Percentiles rank a stretch among this genome's conserved stretches.
Conservation (phyloP, 768 basidiomycete species). For the Suillus lakei region DNA sequence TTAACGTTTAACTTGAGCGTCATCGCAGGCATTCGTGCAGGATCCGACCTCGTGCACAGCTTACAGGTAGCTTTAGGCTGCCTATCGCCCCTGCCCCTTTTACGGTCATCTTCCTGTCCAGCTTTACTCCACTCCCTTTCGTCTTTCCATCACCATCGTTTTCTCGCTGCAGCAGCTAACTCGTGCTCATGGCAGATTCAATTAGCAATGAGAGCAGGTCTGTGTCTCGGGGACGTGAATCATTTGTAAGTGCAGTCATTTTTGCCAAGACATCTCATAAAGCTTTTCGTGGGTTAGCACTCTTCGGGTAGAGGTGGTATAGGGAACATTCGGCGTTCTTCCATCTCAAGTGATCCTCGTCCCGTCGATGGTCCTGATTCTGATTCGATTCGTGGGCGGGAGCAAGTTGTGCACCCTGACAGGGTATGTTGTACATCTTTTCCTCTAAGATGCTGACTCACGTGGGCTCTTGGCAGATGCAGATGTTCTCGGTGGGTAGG, state of each 20-base stretch:
- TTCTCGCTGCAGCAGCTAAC: conserved; percentile 1
- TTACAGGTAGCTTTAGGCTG: background rate
- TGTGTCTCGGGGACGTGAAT: conserved; percentile 60
- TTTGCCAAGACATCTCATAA: conserved; percentile 6
- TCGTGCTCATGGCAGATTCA: conserved; percentile 30
- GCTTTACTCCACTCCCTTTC: conserved; percentile 1
- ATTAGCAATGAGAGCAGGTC: conserved; percentile 45
- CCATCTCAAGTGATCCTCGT: conserved; percentile 49
- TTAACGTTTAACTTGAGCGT: background rate
- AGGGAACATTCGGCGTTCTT: conserved; percentile 65
- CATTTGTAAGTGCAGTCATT: conserved; percentile 48
- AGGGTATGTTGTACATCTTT: conserved; percentile 35
- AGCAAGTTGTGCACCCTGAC: conserved; percentile 45
- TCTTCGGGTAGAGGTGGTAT: conserved; percentile 72
- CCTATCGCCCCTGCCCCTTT: background rate
- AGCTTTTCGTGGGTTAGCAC: conserved; percentile 33
- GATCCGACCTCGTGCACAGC: conserved; percentile 11
- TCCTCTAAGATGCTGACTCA: background rate
- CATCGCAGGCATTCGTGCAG: conserved; percentile 1
- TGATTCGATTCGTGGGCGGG: conserved; percentile 62
- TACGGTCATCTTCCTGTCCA: background rate
- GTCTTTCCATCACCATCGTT: background rate
- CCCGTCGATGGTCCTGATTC: conserved; percentile 54
- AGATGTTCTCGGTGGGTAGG: conserved; percentile 66
- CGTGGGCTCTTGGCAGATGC: conserved; percentile 16